Conservation (phyloP, 305 asterid species). For the Fraxinus floribunda region DNA sequence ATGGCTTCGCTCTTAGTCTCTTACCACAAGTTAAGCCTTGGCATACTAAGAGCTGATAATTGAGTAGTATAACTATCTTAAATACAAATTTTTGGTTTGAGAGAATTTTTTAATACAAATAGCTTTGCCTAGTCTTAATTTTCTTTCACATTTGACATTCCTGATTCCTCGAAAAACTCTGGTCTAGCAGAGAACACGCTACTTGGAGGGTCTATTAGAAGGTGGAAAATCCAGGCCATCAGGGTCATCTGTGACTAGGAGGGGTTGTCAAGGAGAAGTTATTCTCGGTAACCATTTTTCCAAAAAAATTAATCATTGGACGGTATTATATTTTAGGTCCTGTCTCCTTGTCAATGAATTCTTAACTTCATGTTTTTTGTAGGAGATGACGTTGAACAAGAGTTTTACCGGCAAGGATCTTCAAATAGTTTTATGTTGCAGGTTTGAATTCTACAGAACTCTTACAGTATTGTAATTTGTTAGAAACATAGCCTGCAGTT, state of each 20-base stretch:
- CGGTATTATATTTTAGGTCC: conserved; percentile 8
- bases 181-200: conserved; percentile 49
- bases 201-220: conserved; percentile 47
- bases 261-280: conserved; percentile 30
- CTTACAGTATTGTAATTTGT: conserved; percentile 1
- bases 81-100: not conserved
- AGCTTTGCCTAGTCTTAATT: not conserved
- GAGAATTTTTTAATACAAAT: not conserved
- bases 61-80: not conserved
- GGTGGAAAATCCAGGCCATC: conserved; percentile 40
- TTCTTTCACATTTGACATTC: conserved; percentile 14
- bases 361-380: conserved; percentile 27
- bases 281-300: conserved; percentile 34
- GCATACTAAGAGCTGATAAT: not conserved
- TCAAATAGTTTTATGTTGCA: conserved; percentile 42
- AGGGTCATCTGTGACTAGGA: conserved; percentile 31
- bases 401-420: conserved; percentile 37
- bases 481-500: not conserved
- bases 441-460: conserved; percentile 45
- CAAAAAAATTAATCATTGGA: conserved; percentile 12
- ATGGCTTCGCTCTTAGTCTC: not conserved
- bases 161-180: conserved; percentile 18
- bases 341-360: conserved; percentile 11
- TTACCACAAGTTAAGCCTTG: not conserved
- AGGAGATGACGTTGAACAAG: conserved; percentile 43